Evolutionary conservation across 139 green algal genomes (phyloP), one percentile per base, ranked within the genome.

Genomic region (Chlorella vulgaris): DNA sequence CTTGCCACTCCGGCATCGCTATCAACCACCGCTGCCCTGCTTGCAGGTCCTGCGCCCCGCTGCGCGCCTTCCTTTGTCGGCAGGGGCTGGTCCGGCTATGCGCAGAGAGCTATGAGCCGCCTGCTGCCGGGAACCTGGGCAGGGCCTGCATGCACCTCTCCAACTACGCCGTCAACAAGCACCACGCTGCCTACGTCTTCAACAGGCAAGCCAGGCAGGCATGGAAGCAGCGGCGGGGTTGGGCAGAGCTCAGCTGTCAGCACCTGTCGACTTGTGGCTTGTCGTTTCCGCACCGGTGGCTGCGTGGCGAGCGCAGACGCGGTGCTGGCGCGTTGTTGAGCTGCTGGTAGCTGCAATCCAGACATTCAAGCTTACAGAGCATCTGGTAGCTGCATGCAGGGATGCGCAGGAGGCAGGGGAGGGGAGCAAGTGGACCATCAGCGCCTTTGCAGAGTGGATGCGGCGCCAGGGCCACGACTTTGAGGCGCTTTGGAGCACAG

Each of bases 111-210:
- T 97, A 97, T 84, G 69, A 88, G n/a, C 40, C 76, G 10, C 90
- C 92, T 6, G 53, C 33, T n/a, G 8, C 69, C 19, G 58, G 39
- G 70, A 98, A 97, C 83, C 69, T 97, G 22, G 73, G 83, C 50
- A 74, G 90, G 2, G 39, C 81, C 15, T 93, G 85, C 69, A 88
- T 94, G 80, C 93, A 97, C 87, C 88, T 97, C 24, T 96, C 93
- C 47, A 97, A 97, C 86, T 91, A 83, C 28, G 81, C 88, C 0
- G 42, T 89, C 24, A 93, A 93, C 81, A 91, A 89, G 77, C 69
- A 82, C 69, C 91, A 89, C 61, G 62, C 81, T 8, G 83, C 80
- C 29, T 90, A 87, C 58, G 50, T 84, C 0, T 85, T 87, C 74
- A 86, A 85, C 80, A 47, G 69, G 77, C 69, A 47, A 74, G 76